Percentiles rank a stretch among this genome's conserved stretches.
These are phyloP conservation scores for Amesomyces nigricolor DNA, from an alignment of 2,329 filamentous ascomycete genomes.

Conservation along the genomic window DNA sequence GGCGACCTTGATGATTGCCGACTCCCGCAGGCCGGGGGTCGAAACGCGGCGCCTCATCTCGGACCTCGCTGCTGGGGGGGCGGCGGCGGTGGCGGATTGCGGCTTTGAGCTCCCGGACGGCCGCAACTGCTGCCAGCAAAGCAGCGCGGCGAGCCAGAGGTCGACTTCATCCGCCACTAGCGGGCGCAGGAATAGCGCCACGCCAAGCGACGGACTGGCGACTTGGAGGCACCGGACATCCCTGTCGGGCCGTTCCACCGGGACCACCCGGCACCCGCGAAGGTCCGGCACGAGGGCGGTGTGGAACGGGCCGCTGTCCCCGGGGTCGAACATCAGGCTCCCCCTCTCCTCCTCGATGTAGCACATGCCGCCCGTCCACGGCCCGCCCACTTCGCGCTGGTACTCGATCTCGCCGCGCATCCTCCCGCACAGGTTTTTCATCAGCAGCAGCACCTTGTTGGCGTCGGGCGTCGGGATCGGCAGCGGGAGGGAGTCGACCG, in stretches of 20 bases:
- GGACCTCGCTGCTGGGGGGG: conserved; percentile 37
- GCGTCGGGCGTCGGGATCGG: conserved; percentile 62
- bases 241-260: conserved; percentile 42
- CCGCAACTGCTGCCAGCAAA: conserved; percentile 75
- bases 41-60: conserved; percentile 41
- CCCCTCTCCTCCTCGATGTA: conserved; percentile 74
- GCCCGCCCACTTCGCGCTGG: conserved; percentile 52
- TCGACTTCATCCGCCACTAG: conserved; percentile 62
- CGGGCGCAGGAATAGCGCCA: conserved; percentile 62
- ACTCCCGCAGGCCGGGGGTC: conserved; percentile 51
- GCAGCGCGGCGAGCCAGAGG: conserved; percentile 71
- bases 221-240: conserved; percentile 50
- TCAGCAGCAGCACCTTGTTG: conserved; percentile 65
- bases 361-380: conserved; percentile 67
- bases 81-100: conserved; percentile 38
- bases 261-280: conserved; percentile 64
- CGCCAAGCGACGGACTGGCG: conserved; percentile 46
- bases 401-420: conserved; percentile 78
- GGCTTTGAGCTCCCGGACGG: conserved; percentile 50
- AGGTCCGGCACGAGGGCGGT: conserved; percentile 66
- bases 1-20: conserved; percentile 89
- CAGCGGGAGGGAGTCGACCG: conserved; percentile 53
- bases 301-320: conserved; percentile 59
- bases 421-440: conserved; percentile 70
- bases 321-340: conserved; percentile 68